Percentiles rank a stretch among this genome's conserved stretches.
phyloP scores from a whole-genome alignment of 1,284 basidiomycete genomes.

The Sporisorium scitamineum region DNA sequence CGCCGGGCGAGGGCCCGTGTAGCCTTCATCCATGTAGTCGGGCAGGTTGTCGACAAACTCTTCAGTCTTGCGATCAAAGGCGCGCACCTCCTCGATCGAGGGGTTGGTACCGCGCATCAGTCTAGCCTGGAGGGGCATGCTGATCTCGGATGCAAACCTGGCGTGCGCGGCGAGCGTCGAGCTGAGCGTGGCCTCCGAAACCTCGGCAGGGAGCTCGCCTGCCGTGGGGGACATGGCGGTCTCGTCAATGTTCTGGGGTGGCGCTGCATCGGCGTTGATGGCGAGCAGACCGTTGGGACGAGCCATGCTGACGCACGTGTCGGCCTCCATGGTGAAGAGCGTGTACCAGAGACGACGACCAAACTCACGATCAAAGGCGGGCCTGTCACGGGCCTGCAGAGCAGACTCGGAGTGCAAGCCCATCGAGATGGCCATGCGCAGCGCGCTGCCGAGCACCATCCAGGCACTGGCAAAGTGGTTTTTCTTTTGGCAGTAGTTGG shows the following conservation, averaged over 20 bases:
- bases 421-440: conserved; percentile 55
- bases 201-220: conserved; percentile 35
- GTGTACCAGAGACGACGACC: conserved; percentile 49
- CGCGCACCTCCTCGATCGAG: conserved; percentile 49
- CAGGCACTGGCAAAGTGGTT: conserved; percentile 45
- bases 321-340: conserved; percentile 55
- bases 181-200: conserved; percentile 38
- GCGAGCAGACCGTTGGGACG: conserved; percentile 47
- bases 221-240: conserved; percentile 43
- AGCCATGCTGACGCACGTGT: conserved; percentile 49
- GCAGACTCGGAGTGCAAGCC: conserved; percentile 49
- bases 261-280: conserved; percentile 46
- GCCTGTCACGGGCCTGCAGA: conserved; percentile 35
- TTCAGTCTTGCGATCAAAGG: conserved; percentile 48
- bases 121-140: conserved; percentile 46
- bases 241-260: conserved; percentile 49
- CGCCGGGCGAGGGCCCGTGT: conserved; percentile 30
- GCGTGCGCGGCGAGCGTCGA: conserved; percentile 48
- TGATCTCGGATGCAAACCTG: conserved; percentile 49
- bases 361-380: conserved; percentile 47
- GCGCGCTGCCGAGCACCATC: conserved; percentile 51
- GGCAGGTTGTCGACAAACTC: conserved; percentile 50
- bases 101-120: conserved; percentile 45
- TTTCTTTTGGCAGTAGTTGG: conserved; percentile 55
- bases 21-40: conserved; percentile 44